phyloP scores from a whole-genome alignment of 768 basidiomycete species.

The Calvatia gigantea region DNA sequence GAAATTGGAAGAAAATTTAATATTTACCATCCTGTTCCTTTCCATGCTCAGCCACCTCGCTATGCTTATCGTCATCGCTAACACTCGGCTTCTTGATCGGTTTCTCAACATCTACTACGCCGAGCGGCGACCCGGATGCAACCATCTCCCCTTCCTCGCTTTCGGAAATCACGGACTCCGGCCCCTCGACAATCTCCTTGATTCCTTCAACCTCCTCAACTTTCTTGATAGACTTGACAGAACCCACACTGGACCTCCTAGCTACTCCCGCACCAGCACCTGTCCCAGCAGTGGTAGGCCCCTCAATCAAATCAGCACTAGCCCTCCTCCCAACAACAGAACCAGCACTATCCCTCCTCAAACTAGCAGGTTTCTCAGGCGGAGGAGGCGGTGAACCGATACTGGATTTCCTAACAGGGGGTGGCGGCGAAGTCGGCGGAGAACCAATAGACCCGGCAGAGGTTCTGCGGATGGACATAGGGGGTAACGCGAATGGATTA shows the following conservation, averaged over 20 bases:
- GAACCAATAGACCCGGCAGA: slow-evolving; percentile 13
- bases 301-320: not conserved
- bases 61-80: slow-evolving; percentile 14
- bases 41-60: slow-evolving; percentile 10
- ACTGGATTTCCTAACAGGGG: not conserved
- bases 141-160: not conserved
- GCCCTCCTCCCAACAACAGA: not conserved
- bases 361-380: not conserved
- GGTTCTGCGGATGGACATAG: slow-evolving; percentile 20
- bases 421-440: slow-evolving; percentile 6
- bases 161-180: not conserved
- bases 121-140: not conserved
- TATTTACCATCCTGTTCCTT: slow-evolving; percentile 31
- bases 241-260: slow-evolving; percentile 5
- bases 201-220: not conserved
- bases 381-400: slow-evolving; percentile 5
- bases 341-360: slow-evolving; percentile 2
- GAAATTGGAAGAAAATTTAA: slow-evolving; percentile 22
- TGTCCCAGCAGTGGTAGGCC: not conserved
- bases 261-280: not conserved
- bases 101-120: not conserved
- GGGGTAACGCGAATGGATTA: slow-evolving; percentile 48
- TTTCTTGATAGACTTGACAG: not conserved
- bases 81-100: not conserved
- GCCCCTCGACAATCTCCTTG: slow-evolving; percentile 3